These are phyloP conservation scores for Sarocladium kiliense DNA, from an alignment of 2,329 filamentous ascomycete species.

Conservation along the genomic window DNA sequence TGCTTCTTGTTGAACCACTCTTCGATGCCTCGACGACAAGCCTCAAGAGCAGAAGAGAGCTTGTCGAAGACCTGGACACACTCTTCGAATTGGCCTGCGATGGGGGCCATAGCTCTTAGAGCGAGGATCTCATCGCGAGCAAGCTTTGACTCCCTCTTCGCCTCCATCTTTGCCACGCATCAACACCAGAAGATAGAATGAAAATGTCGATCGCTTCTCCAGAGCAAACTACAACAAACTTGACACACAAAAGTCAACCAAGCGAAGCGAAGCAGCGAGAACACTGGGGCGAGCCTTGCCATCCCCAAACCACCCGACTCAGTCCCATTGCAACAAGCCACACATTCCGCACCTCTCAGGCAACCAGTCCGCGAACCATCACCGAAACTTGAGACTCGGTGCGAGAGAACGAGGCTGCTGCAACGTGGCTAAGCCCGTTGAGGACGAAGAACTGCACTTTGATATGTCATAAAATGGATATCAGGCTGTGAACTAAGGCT, in stretches of 20 bases:
- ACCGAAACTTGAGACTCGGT: neutral
- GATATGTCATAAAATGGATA: neutral
- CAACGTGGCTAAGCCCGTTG: neutral
- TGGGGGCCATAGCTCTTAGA: neutral
- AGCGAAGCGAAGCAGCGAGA: no score
- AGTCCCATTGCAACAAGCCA: no score
- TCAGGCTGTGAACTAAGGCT: neutral
- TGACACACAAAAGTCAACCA: no score
- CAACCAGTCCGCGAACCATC: neutral
- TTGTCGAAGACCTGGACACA: neutral
- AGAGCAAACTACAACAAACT: no score
- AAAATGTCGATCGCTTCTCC: no score
- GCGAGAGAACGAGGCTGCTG: neutral
- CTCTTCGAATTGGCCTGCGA: constrained; percentile 1
- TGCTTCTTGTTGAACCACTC: constrained; percentile 2
- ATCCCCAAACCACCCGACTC: no score
- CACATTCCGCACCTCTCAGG: neutral
- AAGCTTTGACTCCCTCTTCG: neutral
- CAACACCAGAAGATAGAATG: neutral
- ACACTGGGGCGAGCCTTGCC: no score
- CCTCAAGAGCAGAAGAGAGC: neutral
- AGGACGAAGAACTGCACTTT: neutral
- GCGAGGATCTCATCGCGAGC: neutral
- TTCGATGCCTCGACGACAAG: neutral
- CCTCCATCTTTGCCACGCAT: neutral